Conservation (phyloP, 345 rosid genomes). For the Acer campestre region DNA sequence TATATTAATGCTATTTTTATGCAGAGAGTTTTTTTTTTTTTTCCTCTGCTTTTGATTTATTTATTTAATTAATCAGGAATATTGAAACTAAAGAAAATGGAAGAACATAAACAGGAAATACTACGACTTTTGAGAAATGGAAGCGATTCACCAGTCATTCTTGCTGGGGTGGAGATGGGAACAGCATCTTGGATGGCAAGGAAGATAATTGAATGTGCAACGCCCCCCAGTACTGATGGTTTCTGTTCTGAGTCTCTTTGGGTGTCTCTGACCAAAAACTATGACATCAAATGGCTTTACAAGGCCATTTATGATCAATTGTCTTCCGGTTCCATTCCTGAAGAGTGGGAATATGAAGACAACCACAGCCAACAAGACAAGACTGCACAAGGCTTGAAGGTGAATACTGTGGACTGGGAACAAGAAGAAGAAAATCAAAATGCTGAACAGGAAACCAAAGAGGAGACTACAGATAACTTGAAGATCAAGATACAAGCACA, state of each 20-base stretch:
- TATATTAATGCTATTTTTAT: no score
- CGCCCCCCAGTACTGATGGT: not conserved
- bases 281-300: slow-evolving; percentile 19
- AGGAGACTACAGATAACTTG: slow-evolving; percentile 23
- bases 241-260: slow-evolving; percentile 30
- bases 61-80: not conserved
- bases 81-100: not conserved
- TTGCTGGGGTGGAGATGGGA: slow-evolving; percentile 43
- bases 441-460: slow-evolving; percentile 13
- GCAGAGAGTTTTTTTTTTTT: not conserved
- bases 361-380: slow-evolving; percentile 7
- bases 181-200: slow-evolving; percentile 55
- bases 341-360: slow-evolving; percentile 31
- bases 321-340: slow-evolving; percentile 23
- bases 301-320: slow-evolving; percentile 46
- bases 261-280: slow-evolving; percentile 31
- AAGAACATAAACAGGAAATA: not conserved
- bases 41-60: not conserved
- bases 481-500: not conserved
- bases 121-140: not conserved
- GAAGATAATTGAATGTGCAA: slow-evolving; percentile 15
- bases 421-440: slow-evolving; percentile 3
- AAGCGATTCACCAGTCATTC: slow-evolving; percentile 11
- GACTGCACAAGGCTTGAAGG: not conserved
- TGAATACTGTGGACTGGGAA: slow-evolving; percentile 11